Conservation (phyloP, 192 early-diverging fungal species). For the Mortierella claussenii region DNA sequence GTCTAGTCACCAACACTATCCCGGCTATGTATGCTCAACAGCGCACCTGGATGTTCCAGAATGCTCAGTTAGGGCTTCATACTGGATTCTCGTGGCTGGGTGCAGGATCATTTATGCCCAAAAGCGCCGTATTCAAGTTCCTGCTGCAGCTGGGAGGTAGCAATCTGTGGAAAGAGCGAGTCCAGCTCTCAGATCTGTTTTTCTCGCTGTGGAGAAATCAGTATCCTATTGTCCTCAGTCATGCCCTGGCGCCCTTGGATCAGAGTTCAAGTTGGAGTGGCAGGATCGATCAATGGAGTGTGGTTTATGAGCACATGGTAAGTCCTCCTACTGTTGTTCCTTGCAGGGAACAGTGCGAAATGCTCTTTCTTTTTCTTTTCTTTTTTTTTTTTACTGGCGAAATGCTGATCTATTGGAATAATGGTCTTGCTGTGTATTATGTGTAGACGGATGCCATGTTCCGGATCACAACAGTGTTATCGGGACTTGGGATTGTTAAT, state of each 20-base stretch:
- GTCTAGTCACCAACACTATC: conserved; percentile 60
- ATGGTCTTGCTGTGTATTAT: too few relatives aligned
- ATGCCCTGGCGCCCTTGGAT: conserved; percentile 44
- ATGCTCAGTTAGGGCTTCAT: conserved; percentile 56
- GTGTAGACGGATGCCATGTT: conserved; percentile 35
- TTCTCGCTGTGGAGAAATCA: conserved; percentile 67
- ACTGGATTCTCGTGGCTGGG: conserved; percentile 60
- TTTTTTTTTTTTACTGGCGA: too few relatives aligned
- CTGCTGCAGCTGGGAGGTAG: conserved; percentile 60
- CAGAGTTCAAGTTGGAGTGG: conserved; percentile 55
- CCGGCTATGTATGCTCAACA: conserved; percentile 60
- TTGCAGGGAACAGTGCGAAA: not conserved
- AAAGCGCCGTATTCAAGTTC: conserved; percentile 57
- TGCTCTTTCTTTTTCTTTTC: not conserved
- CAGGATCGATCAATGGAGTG: conserved; percentile 58
- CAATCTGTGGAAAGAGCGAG: conserved; percentile 57
- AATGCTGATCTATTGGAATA: too few relatives aligned
- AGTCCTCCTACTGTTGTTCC: conserved; percentile 1
- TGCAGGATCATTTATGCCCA: conserved; percentile 59
- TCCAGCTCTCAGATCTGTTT: conserved; percentile 59
- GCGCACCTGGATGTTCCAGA: conserved; percentile 62
- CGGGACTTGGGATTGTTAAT: conserved; percentile 52
- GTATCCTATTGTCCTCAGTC: conserved; percentile 50
- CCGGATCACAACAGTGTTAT: conserved; percentile 32
- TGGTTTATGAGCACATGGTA: conserved; percentile 62